Conservation (phyloP, 768 basidiomycete species). For the Rhodotorula babjevae region DNA sequence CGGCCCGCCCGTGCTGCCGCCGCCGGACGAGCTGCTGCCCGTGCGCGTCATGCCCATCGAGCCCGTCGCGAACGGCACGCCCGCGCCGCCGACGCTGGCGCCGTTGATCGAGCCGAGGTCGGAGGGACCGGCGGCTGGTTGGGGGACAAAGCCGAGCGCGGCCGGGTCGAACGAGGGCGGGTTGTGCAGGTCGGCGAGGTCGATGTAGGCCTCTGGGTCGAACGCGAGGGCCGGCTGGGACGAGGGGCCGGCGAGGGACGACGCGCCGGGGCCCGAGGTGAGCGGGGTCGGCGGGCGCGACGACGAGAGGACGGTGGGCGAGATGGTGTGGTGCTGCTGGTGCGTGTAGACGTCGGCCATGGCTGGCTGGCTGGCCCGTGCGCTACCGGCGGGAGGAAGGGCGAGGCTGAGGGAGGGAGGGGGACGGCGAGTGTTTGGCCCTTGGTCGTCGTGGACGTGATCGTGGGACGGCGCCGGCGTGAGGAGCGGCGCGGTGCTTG, state of each 20-base stretch:
- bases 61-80: background rate
- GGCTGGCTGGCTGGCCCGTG: no score
- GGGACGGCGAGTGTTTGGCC: no score
- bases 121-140: no score
- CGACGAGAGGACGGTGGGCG: background rate
- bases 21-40: background rate
- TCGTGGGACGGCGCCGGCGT: no score
- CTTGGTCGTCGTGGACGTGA: no score
- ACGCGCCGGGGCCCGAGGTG: background rate
- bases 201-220: background rate
- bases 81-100: no score
- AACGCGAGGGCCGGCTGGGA: background rate
- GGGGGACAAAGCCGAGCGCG: background rate
- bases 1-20: background rate
- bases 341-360: no score
- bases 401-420: no score
- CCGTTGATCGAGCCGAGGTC: no score
- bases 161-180: background rate
- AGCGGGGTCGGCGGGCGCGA: background rate
- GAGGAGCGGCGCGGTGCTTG: no score
- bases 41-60: conserved; percentile 5
- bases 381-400: no score
- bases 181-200: background rate
- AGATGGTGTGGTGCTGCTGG: background rate
- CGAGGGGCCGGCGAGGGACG: background rate